Conservation (phyloP, 148 eudicot genomes). For the Heliosperma pusillum region DNA sequence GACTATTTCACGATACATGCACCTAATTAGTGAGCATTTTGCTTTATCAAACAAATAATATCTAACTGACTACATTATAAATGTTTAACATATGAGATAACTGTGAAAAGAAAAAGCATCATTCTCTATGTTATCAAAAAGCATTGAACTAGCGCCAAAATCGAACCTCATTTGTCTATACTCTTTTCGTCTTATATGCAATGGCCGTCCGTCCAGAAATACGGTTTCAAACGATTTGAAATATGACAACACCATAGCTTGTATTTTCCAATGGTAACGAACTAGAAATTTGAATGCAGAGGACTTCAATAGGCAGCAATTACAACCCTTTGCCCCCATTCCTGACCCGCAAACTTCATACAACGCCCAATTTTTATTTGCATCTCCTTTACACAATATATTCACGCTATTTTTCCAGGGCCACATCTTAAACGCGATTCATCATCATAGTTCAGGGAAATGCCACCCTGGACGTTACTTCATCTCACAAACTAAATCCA, state of each 20-base stretch:
- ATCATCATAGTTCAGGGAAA: background rate
- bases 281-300: background rate
- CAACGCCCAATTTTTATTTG: background rate
- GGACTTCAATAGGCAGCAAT: background rate
- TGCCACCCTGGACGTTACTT: background rate
- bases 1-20: no score
- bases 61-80: no score
- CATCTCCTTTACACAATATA: background rate
- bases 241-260: background rate
- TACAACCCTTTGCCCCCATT: background rate
- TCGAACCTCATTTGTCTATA: background rate
- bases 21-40: no score
- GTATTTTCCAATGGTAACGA: background rate
- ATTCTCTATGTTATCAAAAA: background rate
- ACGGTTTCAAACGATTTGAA: no score
- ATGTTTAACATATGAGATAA: background rate
- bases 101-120: background rate
- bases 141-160: background rate
- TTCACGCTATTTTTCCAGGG: background rate
- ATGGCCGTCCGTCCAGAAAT: no score
- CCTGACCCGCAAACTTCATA: background rate
- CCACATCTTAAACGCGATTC: background rate
- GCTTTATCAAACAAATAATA: no score
- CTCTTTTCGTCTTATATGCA: background rate
- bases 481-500: background rate